These are phyloP conservation scores for Diaporthe velutina DNA, from an alignment of 2,329 filamentous ascomycete species.

Conservation along the genomic window DNA sequence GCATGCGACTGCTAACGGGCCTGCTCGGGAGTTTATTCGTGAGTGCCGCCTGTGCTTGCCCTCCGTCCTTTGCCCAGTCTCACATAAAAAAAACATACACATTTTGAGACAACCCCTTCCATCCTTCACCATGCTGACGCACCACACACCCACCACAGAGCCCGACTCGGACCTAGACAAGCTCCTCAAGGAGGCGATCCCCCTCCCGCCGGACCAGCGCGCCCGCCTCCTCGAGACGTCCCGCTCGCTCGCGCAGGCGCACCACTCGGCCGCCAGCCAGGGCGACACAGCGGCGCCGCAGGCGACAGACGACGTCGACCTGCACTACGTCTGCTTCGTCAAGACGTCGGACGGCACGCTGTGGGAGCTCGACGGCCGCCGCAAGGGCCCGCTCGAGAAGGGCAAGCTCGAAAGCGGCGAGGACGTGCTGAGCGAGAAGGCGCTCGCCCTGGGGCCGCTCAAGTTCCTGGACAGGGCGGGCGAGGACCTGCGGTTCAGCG, in stretches of 20 bases:
- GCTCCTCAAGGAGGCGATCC: constrained; percentile 78
- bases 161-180: constrained; percentile 69
- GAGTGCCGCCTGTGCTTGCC: constrained; percentile 43
- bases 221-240: constrained; percentile 84
- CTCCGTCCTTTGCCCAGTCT: not conserved
- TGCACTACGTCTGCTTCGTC: constrained; percentile 97
- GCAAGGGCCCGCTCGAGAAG: constrained; percentile 68
- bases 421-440: constrained; percentile 81
- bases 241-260: constrained; percentile 80
- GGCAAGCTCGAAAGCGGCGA: constrained; percentile 71
- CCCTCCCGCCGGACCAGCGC: constrained; percentile 74
- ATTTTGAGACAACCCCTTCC: not conserved
- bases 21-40: constrained; percentile 73
- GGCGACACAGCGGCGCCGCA: constrained; percentile 85
- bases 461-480: constrained; percentile 69
- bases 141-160: constrained; percentile 49
- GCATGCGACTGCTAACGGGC: constrained; percentile 85
- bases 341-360: constrained; percentile 75
- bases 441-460: constrained; percentile 76
- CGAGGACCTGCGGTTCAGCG: constrained; percentile 70
- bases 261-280: constrained; percentile 79
- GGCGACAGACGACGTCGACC: constrained; percentile 85
- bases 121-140: not conserved
- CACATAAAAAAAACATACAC: not conserved
- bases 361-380: constrained; percentile 72